Percentiles rank a stretch among this genome's conserved stretches.
phyloP scores from a whole-genome alignment of 202 grass and related monocot species.

The Saccharum hybrid region DNA sequence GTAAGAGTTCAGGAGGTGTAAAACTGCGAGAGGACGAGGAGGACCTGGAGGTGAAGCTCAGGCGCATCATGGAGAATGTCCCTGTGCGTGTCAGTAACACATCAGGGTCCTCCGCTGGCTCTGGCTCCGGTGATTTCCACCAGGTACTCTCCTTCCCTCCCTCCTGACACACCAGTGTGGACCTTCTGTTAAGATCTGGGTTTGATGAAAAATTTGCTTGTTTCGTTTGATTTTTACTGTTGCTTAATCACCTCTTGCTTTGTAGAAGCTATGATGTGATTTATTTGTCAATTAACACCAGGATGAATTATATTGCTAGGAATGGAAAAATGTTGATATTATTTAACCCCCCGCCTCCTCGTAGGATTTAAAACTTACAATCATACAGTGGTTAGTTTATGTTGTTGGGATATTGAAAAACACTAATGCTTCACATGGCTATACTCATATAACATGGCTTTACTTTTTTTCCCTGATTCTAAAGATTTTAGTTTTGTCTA shows the following conservation, averaged over 20 bases:
- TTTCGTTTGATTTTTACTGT: not conserved
- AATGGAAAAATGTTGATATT: not conserved
- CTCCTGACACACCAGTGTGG: not conserved
- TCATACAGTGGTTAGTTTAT: too few species aligned
- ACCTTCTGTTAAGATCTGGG: slow-evolving; percentile 30
- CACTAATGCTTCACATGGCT: slow-evolving; percentile 1
- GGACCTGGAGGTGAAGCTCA: slow-evolving; percentile 90
- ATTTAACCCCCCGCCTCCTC: not conserved
- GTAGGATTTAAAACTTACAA: not conserved
- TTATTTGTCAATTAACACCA: slow-evolving; percentile 2
- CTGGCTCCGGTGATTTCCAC: slow-evolving; percentile 95
- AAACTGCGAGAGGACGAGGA: slow-evolving; percentile 90
- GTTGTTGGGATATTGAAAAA: not conserved
- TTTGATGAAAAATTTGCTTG: not conserved
- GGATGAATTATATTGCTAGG: slow-evolving; percentile 14
- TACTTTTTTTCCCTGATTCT: not conserved
- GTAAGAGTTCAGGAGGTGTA: slow-evolving; percentile 59
- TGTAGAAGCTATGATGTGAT: not conserved
- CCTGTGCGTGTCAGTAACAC: slow-evolving; percentile 86
- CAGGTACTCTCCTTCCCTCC: slow-evolving; percentile 49
- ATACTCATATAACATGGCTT: not conserved
- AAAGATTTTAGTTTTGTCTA: not conserved
- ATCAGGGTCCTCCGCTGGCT: slow-evolving; percentile 85
- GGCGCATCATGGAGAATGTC: slow-evolving; percentile 89
- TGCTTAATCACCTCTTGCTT: not conserved